phyloP scores from a whole-genome alignment of 2,329 filamentous ascomycete species.

The Diaporthe citri region DNA sequence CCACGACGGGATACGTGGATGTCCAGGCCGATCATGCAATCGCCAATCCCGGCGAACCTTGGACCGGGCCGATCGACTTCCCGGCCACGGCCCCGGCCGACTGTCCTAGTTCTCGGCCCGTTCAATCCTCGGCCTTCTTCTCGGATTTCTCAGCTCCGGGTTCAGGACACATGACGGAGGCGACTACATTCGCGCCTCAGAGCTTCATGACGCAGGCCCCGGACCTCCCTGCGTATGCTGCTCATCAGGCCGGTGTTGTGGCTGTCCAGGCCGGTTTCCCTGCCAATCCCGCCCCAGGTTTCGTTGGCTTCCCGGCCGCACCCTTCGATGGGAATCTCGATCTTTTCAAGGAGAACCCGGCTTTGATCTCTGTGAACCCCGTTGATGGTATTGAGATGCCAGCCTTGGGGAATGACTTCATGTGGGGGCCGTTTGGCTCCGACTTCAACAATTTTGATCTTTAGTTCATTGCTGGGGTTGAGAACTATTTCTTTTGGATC shows the following conservation, averaged over 20 bases:
- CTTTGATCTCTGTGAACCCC: accelerated
- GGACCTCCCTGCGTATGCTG: neutral
- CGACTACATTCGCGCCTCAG: neutral
- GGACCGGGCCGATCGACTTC: neutral
- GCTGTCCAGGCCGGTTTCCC: neutral
- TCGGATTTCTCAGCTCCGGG: neutral
- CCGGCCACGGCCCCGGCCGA: neutral
- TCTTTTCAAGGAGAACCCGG: neutral
- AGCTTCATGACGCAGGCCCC: neutral
- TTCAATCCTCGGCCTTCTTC: neutral
- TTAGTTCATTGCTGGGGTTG: neutral
- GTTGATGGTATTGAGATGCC: neutral
- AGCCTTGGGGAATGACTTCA: neutral
- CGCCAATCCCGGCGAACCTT: neutral
- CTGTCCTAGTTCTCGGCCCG: neutral
- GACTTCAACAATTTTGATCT: neutral
- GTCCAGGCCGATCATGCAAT: neutral
- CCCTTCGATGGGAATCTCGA: neutral
- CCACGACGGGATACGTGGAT: neutral
- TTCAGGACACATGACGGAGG: neutral
- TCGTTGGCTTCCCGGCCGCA: neutral
- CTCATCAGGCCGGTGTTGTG: too few relatives aligned
- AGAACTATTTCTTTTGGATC: neutral
- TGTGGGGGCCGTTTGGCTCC: neutral
- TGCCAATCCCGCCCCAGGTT: neutral